A percentile compares a stretch with the other conserved stretches of the same genome.
These are phyloP conservation scores for Megacollybia marginata DNA, from an alignment of 768 basidiomycete genomes.

Conservation along the genomic window DNA sequence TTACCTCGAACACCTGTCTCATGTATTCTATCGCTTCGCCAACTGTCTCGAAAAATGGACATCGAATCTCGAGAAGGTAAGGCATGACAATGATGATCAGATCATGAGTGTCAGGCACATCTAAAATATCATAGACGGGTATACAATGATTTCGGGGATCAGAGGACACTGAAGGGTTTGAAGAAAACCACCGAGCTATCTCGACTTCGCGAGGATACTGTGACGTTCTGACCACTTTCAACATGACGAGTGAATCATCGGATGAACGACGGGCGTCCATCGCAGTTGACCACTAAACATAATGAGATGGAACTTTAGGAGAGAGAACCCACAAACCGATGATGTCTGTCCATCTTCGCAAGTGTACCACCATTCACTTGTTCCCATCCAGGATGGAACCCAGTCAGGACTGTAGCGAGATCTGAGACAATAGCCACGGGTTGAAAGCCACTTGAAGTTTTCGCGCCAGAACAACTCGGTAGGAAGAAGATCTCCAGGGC, in stretches of 20 bases:
- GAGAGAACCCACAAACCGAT: not conserved
- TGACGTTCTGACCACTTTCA: not conserved
- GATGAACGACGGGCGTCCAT: constrained; percentile 6
- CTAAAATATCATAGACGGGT: not conserved
- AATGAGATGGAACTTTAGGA: no score
- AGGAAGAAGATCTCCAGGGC: not conserved
- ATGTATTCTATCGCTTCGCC: constrained; percentile 1
- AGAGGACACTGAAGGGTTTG: not conserved
- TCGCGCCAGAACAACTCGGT: constrained; percentile 2
- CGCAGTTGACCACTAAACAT: not conserved
- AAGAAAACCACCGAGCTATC: constrained; percentile 1
- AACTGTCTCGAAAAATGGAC: not conserved
- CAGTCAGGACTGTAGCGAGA: constrained; percentile 5
- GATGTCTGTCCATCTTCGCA: not conserved
- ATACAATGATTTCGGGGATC: constrained; percentile 2
- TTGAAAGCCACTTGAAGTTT: constrained; percentile 4
- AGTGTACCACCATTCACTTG: not conserved
- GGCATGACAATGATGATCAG: constrained; percentile 1
- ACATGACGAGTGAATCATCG: constrained; percentile 4
- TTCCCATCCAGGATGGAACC: constrained; percentile 5
- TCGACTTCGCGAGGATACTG: constrained; percentile 5
- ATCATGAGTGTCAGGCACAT: constrained; percentile 1
- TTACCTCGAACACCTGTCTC: constrained; percentile 2
- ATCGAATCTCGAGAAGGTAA: not conserved
- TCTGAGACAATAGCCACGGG: constrained; percentile 4